Evolutionary conservation across 1,284 basidiomycete genomes (phyloP), one percentile per base, ranked within the genome.

Genomic region (Dichomitus squalens): DNA sequence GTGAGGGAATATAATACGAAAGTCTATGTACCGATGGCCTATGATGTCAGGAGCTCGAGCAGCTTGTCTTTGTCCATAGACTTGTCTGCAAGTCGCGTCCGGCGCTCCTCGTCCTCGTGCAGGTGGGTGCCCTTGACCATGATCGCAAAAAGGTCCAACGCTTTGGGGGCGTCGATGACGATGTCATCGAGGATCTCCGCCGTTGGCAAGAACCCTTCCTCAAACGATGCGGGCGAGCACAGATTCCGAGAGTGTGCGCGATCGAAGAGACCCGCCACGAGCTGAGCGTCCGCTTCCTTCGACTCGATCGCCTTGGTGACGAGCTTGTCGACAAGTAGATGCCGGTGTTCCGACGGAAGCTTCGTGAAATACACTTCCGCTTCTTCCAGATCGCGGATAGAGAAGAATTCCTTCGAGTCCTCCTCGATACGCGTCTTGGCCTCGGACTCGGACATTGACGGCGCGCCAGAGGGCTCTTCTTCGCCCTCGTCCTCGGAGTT

Each of bases 121-220:
- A 74, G 74, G 21, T 79, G 80, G 20, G 89, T 79, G 41, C 84
- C 86, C 69, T 85, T 86, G 58, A 95, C 73, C 75, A 94, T 84
- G 53, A 80, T 79, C 8, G 87, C 92, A 71, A 95, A 87, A 52
- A 88, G 83, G 59, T 83, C 75, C 76, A 90, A 88, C 0, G 93
- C 95, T 69, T 90, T 89, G 4, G 95, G 95, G 58, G 90, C 92
- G 72, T 98, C 95, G 67, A 95, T 89, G 18, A 87, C 85, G 55
- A 94, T 85, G 70, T 97, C 95, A 68, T 95, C 93, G 64, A 97
- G 79, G 59, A 88, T 75, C 71, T 92, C 88, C 54, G 90, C 85
- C 53, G 86, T 81, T 1, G 80, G 78, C 56, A 73, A 73, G 73
- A 95, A 83, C 16, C 90, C 89, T 58, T 76, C 75, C 75, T 79